phyloP scores from a whole-genome alignment of 257 asterid genomes.

The Salvia miltiorrhiza region DNA sequence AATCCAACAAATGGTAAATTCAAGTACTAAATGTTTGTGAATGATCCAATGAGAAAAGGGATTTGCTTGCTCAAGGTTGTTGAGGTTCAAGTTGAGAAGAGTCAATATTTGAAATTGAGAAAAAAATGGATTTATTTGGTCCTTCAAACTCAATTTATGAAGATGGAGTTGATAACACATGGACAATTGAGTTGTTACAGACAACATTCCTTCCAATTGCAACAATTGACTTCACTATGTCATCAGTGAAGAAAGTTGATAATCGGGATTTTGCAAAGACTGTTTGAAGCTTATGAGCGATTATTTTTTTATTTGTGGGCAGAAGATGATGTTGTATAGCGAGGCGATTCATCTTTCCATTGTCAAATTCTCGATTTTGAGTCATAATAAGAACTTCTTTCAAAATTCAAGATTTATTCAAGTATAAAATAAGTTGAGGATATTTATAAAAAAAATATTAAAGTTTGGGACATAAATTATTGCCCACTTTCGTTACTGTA shows the following conservation, averaged over 20 bases:
- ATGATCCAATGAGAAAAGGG: slow-evolving; percentile 24
- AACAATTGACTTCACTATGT: slow-evolving; percentile 12
- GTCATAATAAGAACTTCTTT: no score
- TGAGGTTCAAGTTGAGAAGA: slow-evolving; percentile 21
- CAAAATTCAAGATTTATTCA: no score
- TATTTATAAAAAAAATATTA: no score
- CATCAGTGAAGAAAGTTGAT: slow-evolving; percentile 13
- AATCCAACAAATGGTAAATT: slow-evolving; percentile 14
- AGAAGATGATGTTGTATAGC: neutral
- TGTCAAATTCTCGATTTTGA: no score
- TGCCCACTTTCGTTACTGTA: no score
- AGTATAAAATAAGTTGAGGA: no score
- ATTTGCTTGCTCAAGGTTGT: slow-evolving; percentile 13
- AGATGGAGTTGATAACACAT: slow-evolving; percentile 17
- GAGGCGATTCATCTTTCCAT: no score
- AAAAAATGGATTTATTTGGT: slow-evolving; percentile 13
- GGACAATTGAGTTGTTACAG: slow-evolving; percentile 16
- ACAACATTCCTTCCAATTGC: slow-evolving; percentile 15
- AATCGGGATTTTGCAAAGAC: slow-evolving; percentile 2
- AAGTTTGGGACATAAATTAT: no score
- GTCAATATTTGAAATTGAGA: slow-evolving; percentile 20
- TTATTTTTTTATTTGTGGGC: slow-evolving; percentile 20
- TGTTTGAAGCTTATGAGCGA: slow-evolving; percentile 16
- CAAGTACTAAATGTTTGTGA: slow-evolving; percentile 9
- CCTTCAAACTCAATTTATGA: slow-evolving; percentile 3